Base-by-base conservation (phyloP, 2,329 filamentous ascomycete species). In the Diaporthe sp. region DNA sequence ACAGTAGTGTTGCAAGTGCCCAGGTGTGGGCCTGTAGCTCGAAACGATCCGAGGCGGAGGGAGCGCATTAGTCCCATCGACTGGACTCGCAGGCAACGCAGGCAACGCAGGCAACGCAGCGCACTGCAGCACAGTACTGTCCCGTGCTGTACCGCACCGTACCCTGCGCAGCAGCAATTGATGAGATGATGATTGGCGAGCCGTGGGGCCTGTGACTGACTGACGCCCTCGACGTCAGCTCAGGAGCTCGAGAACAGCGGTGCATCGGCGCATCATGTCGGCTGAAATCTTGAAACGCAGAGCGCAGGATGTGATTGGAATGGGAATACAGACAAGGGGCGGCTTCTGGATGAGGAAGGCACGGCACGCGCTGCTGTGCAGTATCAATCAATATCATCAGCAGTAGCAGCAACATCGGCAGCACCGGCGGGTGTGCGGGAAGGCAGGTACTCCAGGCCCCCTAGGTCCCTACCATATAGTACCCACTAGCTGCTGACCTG, bases 231-330 rank as follows among this genome's bases (percentile, higher is more conserved):
- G 55, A 58, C 55, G 57, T 64, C 30, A 61, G 30, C 42, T 52
- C 68, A 47, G 54, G 57, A 60, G 42, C 33, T 47, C 42, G 57
- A 50, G 55, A 45, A 60, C 64, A 22, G 35, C 38, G 52, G 52
- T 64, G 45, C 55, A 25, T 17, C 47, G 72, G 67, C 58, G 72
- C 66, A 64, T 64, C 66, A 71, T 61, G 72, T 74, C 54, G 66
- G 50, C 40, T 64, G 67, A 69, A 64, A 57, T 64, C 67, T 64
- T 74, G 72, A 74, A 74, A 74, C 72, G 47, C 72, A 69, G 47
- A 45, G 66, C 69, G 38, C 67, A 64, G 72, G 45, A 54, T 54
- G 42, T 64, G 58, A 67, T 71, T 70, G 52, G 42, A 45, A 54
- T 35, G 35, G n/a, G 64, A 52, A 22, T 38, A 28, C 30, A 40